Percentiles rank a stretch among this genome's conserved stretches.
These are phyloP conservation scores for Thalassiosira sp. DNA, from an alignment of 352 stramenopile genomes.

Conservation along the genomic window DNA sequence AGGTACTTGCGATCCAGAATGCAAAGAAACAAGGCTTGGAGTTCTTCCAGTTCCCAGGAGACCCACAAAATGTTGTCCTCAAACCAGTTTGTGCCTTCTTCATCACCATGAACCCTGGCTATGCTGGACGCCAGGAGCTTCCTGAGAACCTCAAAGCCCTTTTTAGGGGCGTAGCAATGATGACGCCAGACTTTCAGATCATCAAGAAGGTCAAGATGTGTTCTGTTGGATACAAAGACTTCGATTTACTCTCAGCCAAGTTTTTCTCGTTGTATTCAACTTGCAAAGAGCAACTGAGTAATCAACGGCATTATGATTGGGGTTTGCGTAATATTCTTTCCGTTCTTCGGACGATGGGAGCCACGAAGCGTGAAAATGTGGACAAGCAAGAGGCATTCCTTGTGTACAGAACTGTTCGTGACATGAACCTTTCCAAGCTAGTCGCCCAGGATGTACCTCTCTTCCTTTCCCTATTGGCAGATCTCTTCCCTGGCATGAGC, in stretches of 20 bases:
- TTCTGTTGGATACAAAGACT: slow-evolving; percentile 94
- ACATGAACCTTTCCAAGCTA: slow-evolving; percentile 99
- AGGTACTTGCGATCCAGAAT: slow-evolving; percentile 97
- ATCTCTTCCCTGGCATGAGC: slow-evolving; percentile 94
- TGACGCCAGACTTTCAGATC: slow-evolving; percentile 95
- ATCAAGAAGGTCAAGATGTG: slow-evolving; percentile 98
- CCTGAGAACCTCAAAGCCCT: slow-evolving; percentile 98
- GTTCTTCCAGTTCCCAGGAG: slow-evolving; percentile 96
- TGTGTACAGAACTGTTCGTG: slow-evolving; percentile 93
- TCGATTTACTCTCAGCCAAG: slow-evolving; percentile 92
- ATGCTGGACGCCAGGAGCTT: slow-evolving; percentile 95
- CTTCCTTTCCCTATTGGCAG: slow-evolving; percentile 94
- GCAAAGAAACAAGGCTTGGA: slow-evolving; percentile 94
- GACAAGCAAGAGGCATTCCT: slow-evolving; percentile 92
- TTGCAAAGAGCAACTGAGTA: slow-evolving; percentile 92
- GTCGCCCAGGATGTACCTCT: slow-evolving; percentile 97
- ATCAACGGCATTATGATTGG: slow-evolving; percentile 96
- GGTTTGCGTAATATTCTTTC: slow-evolving; percentile 94
- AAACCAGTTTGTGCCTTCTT: slow-evolving; percentile 96
- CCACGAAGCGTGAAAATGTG: slow-evolving; percentile 93
- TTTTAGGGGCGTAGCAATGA: slow-evolving; percentile 95
- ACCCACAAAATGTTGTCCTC: slow-evolving; percentile 95
- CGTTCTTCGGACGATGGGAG: slow-evolving; percentile 92
- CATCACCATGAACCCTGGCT: slow-evolving; percentile 99
- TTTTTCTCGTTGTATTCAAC: slow-evolving; percentile 95